Conservation (phyloP, 2,329 filamentous ascomycete species). For the Xylariaceae sp. region DNA sequence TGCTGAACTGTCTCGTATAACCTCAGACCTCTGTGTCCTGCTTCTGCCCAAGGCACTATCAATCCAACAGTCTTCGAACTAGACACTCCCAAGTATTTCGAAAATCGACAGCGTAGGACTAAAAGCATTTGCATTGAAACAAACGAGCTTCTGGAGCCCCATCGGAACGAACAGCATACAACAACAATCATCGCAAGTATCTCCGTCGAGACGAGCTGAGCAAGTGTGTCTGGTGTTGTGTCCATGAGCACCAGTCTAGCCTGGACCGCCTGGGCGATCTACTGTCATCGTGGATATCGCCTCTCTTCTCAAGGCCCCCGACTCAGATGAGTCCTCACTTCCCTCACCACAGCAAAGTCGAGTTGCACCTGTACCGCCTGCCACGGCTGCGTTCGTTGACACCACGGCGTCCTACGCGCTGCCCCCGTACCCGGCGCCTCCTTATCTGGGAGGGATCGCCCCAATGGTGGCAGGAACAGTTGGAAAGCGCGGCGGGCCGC, state of each 20-base stretch:
- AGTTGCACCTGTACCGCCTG: slow-evolving; percentile 34
- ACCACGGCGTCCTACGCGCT: slow-evolving; percentile 26
- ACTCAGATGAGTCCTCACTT: slow-evolving; percentile 66
- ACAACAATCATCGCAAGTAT: not conserved
- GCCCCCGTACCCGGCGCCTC: slow-evolving; percentile 23
- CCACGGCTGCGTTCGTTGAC: slow-evolving; percentile 36
- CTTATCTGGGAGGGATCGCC: slow-evolving; percentile 28
- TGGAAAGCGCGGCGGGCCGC: slow-evolving; percentile 50
- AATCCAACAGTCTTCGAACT: not conserved
- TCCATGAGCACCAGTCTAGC: slow-evolving; percentile 33
- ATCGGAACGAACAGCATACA: too few relatives aligned
- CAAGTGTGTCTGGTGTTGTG: slow-evolving; percentile 16
- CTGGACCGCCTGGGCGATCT: slow-evolving; percentile 34
- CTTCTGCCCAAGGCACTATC: slow-evolving; percentile 7
- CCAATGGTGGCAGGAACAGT: slow-evolving; percentile 27
- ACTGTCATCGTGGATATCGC: slow-evolving; percentile 92
- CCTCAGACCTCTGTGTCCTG: slow-evolving; percentile 5
- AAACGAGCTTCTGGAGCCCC: too few relatives aligned
- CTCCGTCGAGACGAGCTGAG: slow-evolving; percentile 15
- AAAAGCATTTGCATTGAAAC: too few relatives aligned
- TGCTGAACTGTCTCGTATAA: slow-evolving; percentile 19
- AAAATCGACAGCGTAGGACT: too few relatives aligned
- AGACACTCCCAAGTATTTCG: not conserved
- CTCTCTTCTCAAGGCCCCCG: slow-evolving; percentile 73
- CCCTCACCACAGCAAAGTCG: slow-evolving; percentile 39